phyloP scores from a whole-genome alignment of 345 rosid genomes.

The Acer negundo region DNA sequence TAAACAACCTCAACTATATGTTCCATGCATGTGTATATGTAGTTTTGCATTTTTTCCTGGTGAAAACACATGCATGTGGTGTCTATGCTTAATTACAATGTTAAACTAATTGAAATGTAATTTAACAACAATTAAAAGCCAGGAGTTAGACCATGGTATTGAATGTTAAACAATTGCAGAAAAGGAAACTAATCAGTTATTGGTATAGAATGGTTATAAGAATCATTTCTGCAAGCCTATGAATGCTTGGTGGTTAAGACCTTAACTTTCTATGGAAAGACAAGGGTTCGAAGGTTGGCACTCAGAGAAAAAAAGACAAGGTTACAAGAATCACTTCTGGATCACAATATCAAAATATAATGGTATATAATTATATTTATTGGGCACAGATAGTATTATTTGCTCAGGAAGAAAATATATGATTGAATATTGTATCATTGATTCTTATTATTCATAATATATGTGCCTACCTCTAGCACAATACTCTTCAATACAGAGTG shows the following conservation, averaged over 20 bases:
- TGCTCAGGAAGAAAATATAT: constrained; percentile 8
- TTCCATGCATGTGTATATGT: neutral
- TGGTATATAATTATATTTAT: neutral
- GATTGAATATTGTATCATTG: neutral
- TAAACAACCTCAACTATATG: neutral
- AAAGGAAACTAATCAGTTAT: neutral
- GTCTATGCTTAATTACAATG: constrained; percentile 1
- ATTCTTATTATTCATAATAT: neutral
- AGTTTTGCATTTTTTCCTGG: constrained; percentile 1
- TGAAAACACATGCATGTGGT: neutral
- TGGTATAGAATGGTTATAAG: neutral
- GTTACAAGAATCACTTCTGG: neutral
- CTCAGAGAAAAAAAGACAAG: too few species aligned
- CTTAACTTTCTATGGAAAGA: too few species aligned
- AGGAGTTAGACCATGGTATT: neutral
- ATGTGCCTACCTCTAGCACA: constrained; percentile 70
- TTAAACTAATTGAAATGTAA: neutral
- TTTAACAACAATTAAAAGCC: constrained; percentile 8
- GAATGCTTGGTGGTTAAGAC: too few species aligned
- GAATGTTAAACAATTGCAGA: neutral
- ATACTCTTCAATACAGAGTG: constrained; percentile 73
- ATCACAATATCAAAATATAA: neutral
- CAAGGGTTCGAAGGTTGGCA: too few species aligned
- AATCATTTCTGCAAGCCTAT: too few species aligned
- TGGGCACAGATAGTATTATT: neutral